A percentile compares a stretch with the other conserved stretches of the same genome.
Evolutionary conservation across 164 flowering plant genomes (phyloP).

Genomic region (Nymphaea colorata): DNA sequence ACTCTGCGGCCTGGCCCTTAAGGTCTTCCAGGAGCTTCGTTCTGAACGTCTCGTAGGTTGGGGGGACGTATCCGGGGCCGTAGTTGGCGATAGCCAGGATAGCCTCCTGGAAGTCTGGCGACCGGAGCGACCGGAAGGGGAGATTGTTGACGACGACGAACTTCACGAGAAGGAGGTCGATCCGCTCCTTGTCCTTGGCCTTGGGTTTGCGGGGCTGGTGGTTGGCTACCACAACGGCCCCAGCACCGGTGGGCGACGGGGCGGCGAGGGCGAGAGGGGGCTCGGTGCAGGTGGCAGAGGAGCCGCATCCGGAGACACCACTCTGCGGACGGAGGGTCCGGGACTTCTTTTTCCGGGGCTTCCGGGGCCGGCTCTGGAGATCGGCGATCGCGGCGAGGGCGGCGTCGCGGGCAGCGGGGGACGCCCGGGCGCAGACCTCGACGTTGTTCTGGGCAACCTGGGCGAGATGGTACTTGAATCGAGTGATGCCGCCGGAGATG

Average conservation of each 20-base stretch:
- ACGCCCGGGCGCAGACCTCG: conserved; percentile 2
- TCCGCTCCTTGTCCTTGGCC: conserved; percentile 1
- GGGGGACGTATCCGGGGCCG: conserved; percentile 1
- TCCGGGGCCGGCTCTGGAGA: background rate
- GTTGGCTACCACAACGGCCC: background rate
- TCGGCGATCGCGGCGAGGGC: background rate
- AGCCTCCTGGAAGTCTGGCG: background rate
- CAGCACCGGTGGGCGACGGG: background rate
- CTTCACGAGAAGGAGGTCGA: background rate
- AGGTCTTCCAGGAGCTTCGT: background rate
- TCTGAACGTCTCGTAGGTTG: background rate
- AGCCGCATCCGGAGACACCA: background rate
- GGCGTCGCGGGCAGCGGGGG: background rate
- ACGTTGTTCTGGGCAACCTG: background rate
- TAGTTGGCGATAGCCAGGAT: conserved; percentile 1
- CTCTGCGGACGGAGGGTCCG: background rate
- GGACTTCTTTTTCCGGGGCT: background rate
- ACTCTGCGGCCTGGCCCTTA: conserved; percentile 2
- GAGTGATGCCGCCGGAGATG: background rate
- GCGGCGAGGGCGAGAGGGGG: background rate
- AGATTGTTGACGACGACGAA: background rate
- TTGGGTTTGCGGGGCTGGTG: background rate
- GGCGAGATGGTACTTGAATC: conserved; percentile 2
- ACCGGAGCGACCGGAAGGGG: background rate
- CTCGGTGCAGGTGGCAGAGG: background rate